Percentiles rank a stretch among this genome's conserved stretches.
These are phyloP conservation scores for Hypomyces rosellus DNA, from an alignment of 2,329 filamentous ascomycete genomes.

Conservation along the genomic window DNA sequence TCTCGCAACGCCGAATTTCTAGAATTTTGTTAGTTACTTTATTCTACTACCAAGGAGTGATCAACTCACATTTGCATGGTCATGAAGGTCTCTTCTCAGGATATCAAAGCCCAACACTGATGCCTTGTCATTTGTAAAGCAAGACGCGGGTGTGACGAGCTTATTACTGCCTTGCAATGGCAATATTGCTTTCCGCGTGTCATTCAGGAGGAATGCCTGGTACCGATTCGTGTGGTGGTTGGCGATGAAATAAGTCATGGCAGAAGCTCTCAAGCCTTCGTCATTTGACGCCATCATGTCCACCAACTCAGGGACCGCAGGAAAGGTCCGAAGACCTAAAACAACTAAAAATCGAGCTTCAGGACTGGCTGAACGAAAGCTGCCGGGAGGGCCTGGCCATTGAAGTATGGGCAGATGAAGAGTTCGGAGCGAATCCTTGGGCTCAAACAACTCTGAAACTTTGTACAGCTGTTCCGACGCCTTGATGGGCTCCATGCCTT, in stretches of 20 bases:
- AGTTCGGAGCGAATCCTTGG: conserved; percentile 61
- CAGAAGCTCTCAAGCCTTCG: conserved; percentile 53
- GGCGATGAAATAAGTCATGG: conserved; percentile 75
- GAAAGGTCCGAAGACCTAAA: conserved; percentile 68
- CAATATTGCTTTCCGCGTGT: conserved; percentile 55
- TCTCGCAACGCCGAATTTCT: conserved; percentile 77
- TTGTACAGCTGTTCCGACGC: conserved; percentile 55
- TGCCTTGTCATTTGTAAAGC: conserved; percentile 75
- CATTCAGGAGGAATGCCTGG: conserved; percentile 52
- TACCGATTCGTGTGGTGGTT: conserved; percentile 78
- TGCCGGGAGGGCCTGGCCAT: conserved; percentile 65
- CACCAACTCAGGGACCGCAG: conserved; percentile 67
- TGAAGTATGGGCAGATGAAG: conserved; percentile 71
- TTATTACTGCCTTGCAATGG: conserved; percentile 64
- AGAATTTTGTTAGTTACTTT: conserved; percentile 7
- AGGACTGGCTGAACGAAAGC: conserved; percentile 54
- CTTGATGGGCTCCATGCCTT: conserved; percentile 47
- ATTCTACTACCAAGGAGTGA: background rate
- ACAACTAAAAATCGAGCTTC: conserved; percentile 69
- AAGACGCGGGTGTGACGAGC: conserved; percentile 66
- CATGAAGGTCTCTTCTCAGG: conserved; percentile 66
- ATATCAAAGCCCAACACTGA: conserved; percentile 76
- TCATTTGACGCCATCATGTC: conserved; percentile 66
- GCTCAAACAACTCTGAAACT: conserved; percentile 75
- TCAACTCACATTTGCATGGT: conserved; percentile 60